Conservation (phyloP, 345 rosid species). For the Psidium guajava region DNA sequence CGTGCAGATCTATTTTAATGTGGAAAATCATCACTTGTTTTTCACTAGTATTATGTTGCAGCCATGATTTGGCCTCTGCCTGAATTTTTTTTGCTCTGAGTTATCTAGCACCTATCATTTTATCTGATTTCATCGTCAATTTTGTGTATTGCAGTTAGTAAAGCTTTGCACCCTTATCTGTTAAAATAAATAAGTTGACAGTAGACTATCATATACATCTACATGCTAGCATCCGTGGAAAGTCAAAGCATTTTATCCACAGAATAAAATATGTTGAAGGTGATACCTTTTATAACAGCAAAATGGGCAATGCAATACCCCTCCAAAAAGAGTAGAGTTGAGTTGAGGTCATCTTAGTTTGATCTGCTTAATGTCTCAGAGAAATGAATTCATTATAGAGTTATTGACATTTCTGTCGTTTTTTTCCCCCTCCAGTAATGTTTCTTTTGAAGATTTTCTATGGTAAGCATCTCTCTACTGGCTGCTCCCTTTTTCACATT, state of each 20-base stretch:
- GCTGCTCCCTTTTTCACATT: neutral
- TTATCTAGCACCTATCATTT: neutral
- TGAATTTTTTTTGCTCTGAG: neutral
- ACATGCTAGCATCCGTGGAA: no score
- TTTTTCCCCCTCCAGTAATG: constrained; percentile 44
- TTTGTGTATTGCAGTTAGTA: neutral
- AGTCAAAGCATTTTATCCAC: neutral
- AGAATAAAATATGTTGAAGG: neutral
- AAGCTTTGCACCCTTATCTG: neutral
- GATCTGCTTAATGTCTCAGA: neutral
- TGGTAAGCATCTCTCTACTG: constrained; percentile 39
- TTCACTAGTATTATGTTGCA: neutral
- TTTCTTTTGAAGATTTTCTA: constrained; percentile 70
- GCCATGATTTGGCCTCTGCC: neutral
- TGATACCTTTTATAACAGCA: neutral
- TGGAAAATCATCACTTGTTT: neutral
- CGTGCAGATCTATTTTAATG: neutral
- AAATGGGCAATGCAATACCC: neutral
- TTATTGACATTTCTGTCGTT: neutral
- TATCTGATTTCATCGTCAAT: neutral
- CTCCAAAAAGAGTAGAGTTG: neutral
- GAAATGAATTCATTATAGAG: neutral
- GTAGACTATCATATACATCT: neutral
- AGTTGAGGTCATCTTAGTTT: neutral
- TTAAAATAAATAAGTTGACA: neutral